These are phyloP conservation scores for Penicillium sp. DNA, from an alignment of 2,329 filamentous ascomycete genomes.

Conservation along the genomic window DNA sequence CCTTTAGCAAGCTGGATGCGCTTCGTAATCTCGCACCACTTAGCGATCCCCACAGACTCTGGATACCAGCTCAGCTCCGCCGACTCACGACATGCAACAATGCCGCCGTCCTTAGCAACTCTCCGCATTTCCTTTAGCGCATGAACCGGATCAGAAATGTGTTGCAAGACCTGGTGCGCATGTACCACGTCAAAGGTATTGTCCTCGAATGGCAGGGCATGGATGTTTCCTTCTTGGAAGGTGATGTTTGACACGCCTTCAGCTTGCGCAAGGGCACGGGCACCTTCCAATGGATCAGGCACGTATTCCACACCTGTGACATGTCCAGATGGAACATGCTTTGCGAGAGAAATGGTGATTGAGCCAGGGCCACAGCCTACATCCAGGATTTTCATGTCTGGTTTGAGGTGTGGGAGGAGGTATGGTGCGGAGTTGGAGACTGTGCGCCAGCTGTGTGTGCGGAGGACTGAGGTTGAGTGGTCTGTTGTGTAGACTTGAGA, in stretches of 20 bases:
- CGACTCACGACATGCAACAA: constrained; percentile 52
- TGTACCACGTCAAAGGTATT: constrained; percentile 60
- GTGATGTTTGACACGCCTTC: constrained; percentile 35
- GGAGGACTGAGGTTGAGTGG: constrained; percentile 39
- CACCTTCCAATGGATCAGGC: constrained; percentile 34
- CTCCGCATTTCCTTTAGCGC: constrained; percentile 57
- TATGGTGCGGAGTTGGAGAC: constrained; percentile 41
- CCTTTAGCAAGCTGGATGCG: constrained; percentile 27
- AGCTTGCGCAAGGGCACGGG: constrained; percentile 32
- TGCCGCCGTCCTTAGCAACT: constrained; percentile 53
- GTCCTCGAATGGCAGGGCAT: constrained; percentile 43
- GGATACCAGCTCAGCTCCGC: constrained; percentile 38
- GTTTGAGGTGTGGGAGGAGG: constrained; percentile 40
- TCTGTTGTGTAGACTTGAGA: constrained; percentile 40
- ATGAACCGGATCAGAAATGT: constrained; percentile 52
- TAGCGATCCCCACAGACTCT: constrained; percentile 24
- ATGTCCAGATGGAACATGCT: constrained; percentile 37
- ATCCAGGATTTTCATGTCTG: constrained; percentile 43
- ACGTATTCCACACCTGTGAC: constrained; percentile 42
- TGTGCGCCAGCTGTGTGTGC: constrained; percentile 39
- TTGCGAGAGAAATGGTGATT: constrained; percentile 46
- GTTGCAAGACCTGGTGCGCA: constrained; percentile 59
- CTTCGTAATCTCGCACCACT: constrained; percentile 27
- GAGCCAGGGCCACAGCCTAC: constrained; percentile 48
- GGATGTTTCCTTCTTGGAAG: constrained; percentile 44